Percentiles rank a stretch among this genome's conserved stretches.
These are phyloP conservation scores for Aspergillus sojae DNA, from an alignment of 2,329 filamentous ascomycete species.

Conservation along the genomic window DNA sequence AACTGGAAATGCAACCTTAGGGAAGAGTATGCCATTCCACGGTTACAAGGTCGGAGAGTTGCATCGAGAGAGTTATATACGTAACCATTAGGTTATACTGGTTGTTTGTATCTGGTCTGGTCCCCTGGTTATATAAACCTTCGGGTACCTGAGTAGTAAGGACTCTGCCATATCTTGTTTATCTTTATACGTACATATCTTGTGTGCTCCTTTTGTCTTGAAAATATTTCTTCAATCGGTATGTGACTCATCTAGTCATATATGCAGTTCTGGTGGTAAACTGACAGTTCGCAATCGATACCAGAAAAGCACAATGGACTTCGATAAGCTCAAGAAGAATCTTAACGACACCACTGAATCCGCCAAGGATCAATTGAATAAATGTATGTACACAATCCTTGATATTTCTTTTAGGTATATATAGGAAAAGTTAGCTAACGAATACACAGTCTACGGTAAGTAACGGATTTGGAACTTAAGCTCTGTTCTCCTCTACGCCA, in stretches of 20 bases:
- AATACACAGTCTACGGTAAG: background rate
- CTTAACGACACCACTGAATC: background rate
- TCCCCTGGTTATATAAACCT: background rate
- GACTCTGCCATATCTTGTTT: too few relatives aligned
- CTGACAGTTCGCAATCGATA: too few relatives aligned
- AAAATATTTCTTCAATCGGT: too few relatives aligned
- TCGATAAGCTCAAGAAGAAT: slow-evolving; percentile 3
- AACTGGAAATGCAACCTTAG: background rate
- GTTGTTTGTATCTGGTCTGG: too few relatives aligned
- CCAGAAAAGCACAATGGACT: background rate
- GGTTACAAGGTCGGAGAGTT: background rate
- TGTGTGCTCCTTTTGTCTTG: too few relatives aligned
- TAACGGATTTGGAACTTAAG: background rate
- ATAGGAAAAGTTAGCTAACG: background rate
- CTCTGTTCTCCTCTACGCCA: background rate
- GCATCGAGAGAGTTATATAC: background rate
- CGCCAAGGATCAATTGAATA: slow-evolving; percentile 8
- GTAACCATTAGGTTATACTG: background rate
- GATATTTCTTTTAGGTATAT: background rate
- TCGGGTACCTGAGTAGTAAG: too few relatives aligned
- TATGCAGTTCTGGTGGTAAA: too few relatives aligned
- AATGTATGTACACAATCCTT: background rate
- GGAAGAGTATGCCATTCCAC: background rate
- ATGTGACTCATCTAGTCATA: too few relatives aligned
- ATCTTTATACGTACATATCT: too few relatives aligned